Evolutionary conservation across 2,329 filamentous ascomycete species (phyloP), one percentile per base, ranked within the genome.

Genomic region (Tolypocladium endophyticum): DNA sequence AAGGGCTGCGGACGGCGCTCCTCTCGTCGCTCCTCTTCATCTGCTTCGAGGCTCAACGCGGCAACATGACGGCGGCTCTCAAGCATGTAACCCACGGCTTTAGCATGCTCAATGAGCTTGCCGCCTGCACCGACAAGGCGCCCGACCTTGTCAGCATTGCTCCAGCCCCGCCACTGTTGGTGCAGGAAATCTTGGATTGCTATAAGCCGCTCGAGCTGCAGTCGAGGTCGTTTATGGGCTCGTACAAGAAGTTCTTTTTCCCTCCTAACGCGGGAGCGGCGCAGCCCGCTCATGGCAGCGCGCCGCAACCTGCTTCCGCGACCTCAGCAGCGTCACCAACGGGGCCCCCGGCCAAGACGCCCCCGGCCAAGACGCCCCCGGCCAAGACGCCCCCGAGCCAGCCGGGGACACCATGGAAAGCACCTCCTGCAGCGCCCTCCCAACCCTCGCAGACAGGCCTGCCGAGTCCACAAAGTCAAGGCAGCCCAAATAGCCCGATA

Each of bases 71-170:
- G 1, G 73, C 72, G 2, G 74, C 74, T 5, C 68, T 77, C 4
- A 75, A 76, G 59, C 74, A 77, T 57, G 66, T 76, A 52, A 73
- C 68, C 1, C 72, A 75, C 39, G 74, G 74, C 43, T 76, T 76
- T 55, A 73, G 69, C 36, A 74, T 75, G 71, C 64, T 75, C 6
- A 75, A 74, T 25, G 73, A 75, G 59, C 69, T 75, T 14, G 68
- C 73, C 0, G 67, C 68, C 4, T 74, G 73, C 59, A 71, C 73
- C 0, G 64, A 70, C 16, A 72, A 69, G 58, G 73, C 73, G 0
- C 71, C 71, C 1, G 65, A 66, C 52, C 66, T 75, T 1, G 73
- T 75, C 38, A 70, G 72, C 39, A 74, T 75, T 28, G 73, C 73
- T 7, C 68, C 69, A 0, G 72, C 73, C 12, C 73, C 73, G 18